Conservation (phyloP, 2,329 filamentous ascomycete genomes). For the Penicillium sp. region DNA sequence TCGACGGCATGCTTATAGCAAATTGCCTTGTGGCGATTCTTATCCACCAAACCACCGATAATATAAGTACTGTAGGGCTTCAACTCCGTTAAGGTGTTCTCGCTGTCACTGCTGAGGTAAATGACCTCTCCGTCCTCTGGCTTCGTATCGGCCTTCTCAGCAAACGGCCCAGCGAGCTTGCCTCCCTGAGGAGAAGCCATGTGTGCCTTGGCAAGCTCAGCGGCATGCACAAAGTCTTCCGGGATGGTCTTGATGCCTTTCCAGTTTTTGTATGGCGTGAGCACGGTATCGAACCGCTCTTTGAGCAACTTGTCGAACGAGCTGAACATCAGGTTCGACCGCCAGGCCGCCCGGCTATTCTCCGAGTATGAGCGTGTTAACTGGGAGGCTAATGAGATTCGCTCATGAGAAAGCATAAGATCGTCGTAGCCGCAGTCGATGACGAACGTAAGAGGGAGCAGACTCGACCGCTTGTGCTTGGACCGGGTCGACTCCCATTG, state of each 20-base stretch:
- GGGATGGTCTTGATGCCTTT: conserved; percentile 71
- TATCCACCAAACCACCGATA: conserved; percentile 90
- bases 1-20: conserved; percentile 80
- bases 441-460: conserved; percentile 74
- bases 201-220: conserved; percentile 60
- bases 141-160: conserved; percentile 37
- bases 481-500: conserved; percentile 24
- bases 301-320: conserved; percentile 73
- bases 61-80: conserved; percentile 89
- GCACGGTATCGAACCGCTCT: conserved; percentile 72
- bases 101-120: conserved; percentile 90
- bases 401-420: conserved; percentile 82
- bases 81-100: conserved; percentile 74
- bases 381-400: conserved; percentile 77
- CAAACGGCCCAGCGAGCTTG: conserved; percentile 58
- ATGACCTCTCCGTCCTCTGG: conserved; percentile 61
- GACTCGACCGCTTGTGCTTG: conserved; percentile 42
- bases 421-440: conserved; percentile 91
- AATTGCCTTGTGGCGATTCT: conserved; percentile 91
- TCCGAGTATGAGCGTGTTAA: conserved; percentile 87
- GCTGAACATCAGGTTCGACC: conserved; percentile 70
- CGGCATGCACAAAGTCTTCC: conserved; percentile 69
- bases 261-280: conserved; percentile 76
- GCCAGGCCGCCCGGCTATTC: conserved; percentile 67
- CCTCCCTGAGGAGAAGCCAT: conserved; percentile 63